These are phyloP conservation scores for Aquilaria sinensis DNA, from an alignment of 345 rosid genomes.

Conservation along the genomic window DNA sequence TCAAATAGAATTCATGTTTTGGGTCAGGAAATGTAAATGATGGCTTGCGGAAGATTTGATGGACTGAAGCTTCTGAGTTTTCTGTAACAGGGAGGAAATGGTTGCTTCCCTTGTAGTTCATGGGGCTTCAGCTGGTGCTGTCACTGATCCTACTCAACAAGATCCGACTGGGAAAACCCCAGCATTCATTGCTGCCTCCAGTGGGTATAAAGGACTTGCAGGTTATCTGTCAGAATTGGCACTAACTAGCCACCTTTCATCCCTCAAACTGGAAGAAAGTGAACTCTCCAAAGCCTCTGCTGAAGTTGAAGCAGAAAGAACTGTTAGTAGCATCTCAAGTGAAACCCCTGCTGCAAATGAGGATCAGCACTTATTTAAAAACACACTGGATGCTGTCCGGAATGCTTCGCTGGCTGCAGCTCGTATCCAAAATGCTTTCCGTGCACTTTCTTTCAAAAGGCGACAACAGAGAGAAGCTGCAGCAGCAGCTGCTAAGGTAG, in stretches of 20 bases:
- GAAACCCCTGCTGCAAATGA: constrained; percentile 20
- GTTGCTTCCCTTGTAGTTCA: constrained; percentile 54
- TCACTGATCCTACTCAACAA: constrained; percentile 48
- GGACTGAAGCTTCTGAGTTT: constrained; percentile 1
- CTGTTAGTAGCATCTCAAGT: constrained; percentile 31
- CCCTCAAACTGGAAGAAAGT: constrained; percentile 45
- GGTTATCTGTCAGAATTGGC: constrained; percentile 60
- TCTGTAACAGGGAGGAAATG: constrained; percentile 47
- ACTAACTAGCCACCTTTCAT: constrained; percentile 53
- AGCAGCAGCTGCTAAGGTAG: constrained; percentile 16
- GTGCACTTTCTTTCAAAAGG: constrained; percentile 54
- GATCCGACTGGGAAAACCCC: constrained; percentile 53
- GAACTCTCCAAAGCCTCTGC: constrained; percentile 49
- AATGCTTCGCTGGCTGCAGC: constrained; percentile 63
- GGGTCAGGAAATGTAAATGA: background rate
- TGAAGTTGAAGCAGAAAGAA: constrained; percentile 48
- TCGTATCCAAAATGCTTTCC: constrained; percentile 56
- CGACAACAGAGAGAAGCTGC: constrained; percentile 32
- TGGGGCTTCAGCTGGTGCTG: constrained; percentile 57
- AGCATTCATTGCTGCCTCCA: constrained; percentile 41
- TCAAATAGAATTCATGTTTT: background rate
- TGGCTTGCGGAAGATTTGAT: background rate
- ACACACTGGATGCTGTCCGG: constrained; percentile 52
- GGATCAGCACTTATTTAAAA: constrained; percentile 41
- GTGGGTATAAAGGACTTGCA: constrained; percentile 53